Evolutionary conservation across 345 rosid genomes (phyloP).

Genomic region (Eucalyptus viminalis): DNA sequence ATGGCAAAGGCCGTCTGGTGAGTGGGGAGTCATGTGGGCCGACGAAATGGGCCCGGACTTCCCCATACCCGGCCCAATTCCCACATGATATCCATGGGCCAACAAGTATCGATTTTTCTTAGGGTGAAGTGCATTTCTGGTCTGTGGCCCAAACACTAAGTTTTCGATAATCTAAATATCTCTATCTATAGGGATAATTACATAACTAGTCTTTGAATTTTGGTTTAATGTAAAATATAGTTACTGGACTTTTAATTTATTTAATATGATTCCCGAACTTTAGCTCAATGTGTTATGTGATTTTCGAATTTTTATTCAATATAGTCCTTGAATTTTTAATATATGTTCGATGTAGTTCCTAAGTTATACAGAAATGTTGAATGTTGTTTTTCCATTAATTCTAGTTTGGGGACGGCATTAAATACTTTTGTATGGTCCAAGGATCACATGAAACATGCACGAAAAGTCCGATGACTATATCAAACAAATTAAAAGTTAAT

Average conservation of each 20-base stretch:
- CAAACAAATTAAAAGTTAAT: too few relatives aligned
- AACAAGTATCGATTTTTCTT: background rate
- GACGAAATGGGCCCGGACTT: background rate
- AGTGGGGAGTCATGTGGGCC: background rate
- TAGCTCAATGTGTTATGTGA: background rate
- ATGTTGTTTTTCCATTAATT: too few relatives aligned
- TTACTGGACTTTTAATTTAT: fast-evolving
- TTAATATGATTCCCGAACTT: fast-evolving
- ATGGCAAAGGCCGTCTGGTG: background rate
- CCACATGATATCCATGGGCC: background rate
- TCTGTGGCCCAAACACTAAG: background rate
- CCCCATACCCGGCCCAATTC: background rate
- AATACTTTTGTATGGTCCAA: fast-evolving
- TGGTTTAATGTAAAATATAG: too few relatives aligned
- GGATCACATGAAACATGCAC: too few relatives aligned
- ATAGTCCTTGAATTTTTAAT: fast-evolving
- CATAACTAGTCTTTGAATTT: too few relatives aligned
- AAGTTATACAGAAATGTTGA: background rate
- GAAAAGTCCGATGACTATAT: fast-evolving
- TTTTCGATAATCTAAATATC: background rate
- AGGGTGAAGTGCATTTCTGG: background rate
- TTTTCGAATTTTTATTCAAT: fast-evolving
- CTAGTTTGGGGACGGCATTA: fast-evolving
- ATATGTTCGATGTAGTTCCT: fast-evolving
- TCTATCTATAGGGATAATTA: too few relatives aligned